phyloP scores from a whole-genome alignment of 495 filamentous ascomycete genomes.

The Bacidia gigantensis region DNA sequence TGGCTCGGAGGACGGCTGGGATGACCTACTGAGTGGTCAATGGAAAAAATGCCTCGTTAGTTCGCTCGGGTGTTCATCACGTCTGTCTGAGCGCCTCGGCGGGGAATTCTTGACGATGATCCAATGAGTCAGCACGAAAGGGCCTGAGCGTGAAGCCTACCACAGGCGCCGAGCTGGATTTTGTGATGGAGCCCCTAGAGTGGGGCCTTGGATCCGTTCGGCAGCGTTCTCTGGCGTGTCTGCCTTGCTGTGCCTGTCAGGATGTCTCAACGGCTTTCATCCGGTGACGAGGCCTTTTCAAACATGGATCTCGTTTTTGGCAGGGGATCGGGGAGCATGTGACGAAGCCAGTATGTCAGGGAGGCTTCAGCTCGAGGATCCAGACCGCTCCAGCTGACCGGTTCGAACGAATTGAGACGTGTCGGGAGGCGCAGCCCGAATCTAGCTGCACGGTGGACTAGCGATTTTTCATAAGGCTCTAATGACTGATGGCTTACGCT shows the following conservation, averaged over 20 bases:
- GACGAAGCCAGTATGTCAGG: background rate
- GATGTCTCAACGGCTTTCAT: background rate
- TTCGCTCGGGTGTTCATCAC: too few species aligned
- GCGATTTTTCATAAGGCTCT: background rate
- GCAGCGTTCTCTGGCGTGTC: too few species aligned
- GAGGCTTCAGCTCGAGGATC: background rate
- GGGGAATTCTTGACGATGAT: too few species aligned
- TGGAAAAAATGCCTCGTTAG: background rate
- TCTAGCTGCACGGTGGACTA: background rate
- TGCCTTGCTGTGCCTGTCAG: background rate
- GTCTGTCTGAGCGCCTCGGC: too few species aligned
- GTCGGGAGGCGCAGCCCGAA: background rate
- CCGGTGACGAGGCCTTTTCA: background rate
- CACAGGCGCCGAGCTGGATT: too few species aligned
- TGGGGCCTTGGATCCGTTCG: too few species aligned
- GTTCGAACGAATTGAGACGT: background rate
- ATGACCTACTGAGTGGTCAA: background rate
- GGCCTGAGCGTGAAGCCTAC: background rate
- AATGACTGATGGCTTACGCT: background rate
- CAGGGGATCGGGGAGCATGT: background rate
- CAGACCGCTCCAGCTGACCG: background rate
- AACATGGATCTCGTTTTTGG: background rate
- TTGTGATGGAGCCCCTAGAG: too few species aligned
- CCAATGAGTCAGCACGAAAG: background rate
- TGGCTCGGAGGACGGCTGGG: background rate